phyloP scores from a whole-genome alignment of 2,329 filamentous ascomycete genomes.

The Mollisiaceae sp. region DNA sequence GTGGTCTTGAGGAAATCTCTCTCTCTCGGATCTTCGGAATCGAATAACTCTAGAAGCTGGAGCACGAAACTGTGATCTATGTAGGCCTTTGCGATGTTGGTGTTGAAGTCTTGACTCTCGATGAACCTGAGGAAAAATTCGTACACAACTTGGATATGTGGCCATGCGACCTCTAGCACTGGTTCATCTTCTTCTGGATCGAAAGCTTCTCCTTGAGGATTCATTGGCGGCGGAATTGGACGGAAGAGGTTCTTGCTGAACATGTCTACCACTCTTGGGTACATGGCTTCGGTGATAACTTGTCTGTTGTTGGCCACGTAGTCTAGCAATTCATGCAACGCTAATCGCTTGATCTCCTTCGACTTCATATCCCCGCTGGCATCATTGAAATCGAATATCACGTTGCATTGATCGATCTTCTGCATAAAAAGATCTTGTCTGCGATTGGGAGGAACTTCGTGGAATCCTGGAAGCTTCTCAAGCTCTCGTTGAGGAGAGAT shows the following conservation, averaged over 20 bases:
- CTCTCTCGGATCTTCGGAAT: conserved; percentile 96
- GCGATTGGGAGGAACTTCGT: conserved; percentile 93
- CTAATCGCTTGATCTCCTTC: conserved; percentile 98
- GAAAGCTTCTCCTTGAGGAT: conserved; percentile 96
- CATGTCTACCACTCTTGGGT: conserved; percentile 97
- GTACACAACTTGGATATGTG: conserved; percentile 98
- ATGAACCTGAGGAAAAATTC: conserved; percentile 99
- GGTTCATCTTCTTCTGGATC: conserved; percentile 99
- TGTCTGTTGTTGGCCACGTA: conserved; percentile 99
- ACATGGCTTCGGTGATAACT: conserved; percentile 99
- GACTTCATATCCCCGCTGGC: conserved; percentile 99
- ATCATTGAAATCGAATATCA: conserved; percentile 99
- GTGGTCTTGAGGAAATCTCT: conserved; percentile 98
- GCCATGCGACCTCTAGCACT: conserved; percentile 97
- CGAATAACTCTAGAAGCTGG: conserved; percentile 95
- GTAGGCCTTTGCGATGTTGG: conserved; percentile 97
- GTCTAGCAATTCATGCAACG: conserved; percentile 92
- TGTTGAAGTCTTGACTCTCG: conserved; percentile 99
- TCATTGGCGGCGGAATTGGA: conserved; percentile 95
- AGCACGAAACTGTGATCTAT: conserved; percentile 98
- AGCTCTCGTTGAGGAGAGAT: conserved; percentile 96
- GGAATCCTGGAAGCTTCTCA: conserved; percentile 96
- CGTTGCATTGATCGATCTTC: conserved; percentile 99
- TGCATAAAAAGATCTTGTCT: conserved; percentile 99
- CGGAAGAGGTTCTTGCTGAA: conserved; percentile 98